Percentiles rank a stretch among this genome's conserved stretches.
Conservation (phyloP, 2,329 filamentous ascomycete genomes). For the Magnaporthales sp. region DNA sequence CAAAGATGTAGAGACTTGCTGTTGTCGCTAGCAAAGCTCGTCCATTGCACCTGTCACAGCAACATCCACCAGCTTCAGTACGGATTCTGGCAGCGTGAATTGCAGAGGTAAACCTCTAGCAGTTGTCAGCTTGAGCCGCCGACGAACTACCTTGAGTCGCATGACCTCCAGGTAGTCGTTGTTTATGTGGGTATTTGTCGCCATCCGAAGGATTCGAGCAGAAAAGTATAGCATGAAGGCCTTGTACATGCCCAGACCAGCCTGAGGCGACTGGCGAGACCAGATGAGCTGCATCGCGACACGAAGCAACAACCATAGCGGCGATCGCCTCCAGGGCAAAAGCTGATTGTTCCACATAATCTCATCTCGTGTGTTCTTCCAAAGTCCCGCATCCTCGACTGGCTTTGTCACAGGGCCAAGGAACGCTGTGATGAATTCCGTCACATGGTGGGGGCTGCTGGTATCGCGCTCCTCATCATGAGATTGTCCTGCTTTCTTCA, state of each 20-base stretch:
- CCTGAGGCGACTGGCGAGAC: background rate
- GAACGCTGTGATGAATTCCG: background rate
- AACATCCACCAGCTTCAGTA: background rate
- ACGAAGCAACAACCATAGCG: background rate
- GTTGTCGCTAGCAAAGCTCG: background rate
- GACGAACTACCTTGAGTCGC: background rate
- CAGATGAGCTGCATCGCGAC: background rate
- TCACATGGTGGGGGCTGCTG: background rate
- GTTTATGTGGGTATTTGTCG: background rate
- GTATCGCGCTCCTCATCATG: background rate
- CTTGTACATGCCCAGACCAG: background rate
- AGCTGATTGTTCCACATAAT: background rate
- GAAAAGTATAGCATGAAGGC: constrained; percentile 1
- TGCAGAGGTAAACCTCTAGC: background rate
- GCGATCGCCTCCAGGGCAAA: background rate
- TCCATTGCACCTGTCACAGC: background rate
- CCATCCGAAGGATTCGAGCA: background rate
- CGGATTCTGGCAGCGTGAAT: background rate
- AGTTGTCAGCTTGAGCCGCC: background rate
- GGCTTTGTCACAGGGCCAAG: background rate
- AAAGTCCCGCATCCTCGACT: background rate
- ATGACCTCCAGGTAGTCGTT: background rate
- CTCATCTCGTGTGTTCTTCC: constrained; percentile 1
- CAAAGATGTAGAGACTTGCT: background rate
- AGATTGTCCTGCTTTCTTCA: background rate